Evolutionary conservation across 495 filamentous ascomycete genomes (phyloP), one percentile per base, ranked within the genome.

Genomic region (Aspergillus heteromorphus): DNA sequence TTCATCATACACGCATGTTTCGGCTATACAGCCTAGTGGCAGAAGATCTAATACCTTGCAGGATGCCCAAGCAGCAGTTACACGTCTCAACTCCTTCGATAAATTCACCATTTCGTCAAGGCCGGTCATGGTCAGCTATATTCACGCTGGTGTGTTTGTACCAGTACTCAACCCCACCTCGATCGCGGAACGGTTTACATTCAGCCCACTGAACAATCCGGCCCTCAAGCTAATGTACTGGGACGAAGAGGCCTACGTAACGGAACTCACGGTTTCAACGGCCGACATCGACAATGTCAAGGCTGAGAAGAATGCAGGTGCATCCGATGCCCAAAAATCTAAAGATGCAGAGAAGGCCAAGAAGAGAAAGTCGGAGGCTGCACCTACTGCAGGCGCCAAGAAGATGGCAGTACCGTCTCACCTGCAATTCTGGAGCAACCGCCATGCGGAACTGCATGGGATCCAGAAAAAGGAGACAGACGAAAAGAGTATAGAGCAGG

Each of bases 141-240:
- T 93, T 18, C 91, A 96, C 49, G 82, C 88, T 5, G 91, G 91
- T 19, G 90, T 96, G 0, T 96, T 96, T 63, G 84, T 95, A 13
- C 89, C 88, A 6, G 73, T 87, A 38, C 71, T 88, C 55, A 82
- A 85, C 42, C 75, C 75, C 0, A 62, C 73, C 9, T 65, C 73
- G 2, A 79, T 80, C 19, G 79, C 76, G 21, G 76, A 79, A 3
- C 74, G 67, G 31, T 89, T 86, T 64, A 88, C 84, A 0, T 95
- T 96, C 59, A 78, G 80, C 29, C 85, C 88, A 5, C 75, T 88
- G 6, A 83, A 77, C 53, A 92, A 95, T 56, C 74, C 83, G 6
- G 74, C 82, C 0, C 64, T 88, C 52, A 83, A 81, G 58, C 73
- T 95, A 42, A 84, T 83, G 65, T 96, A 96, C 65, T 95, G 91